Evolutionary conservation across 2,329 filamentous ascomycete genomes (phyloP), one percentile per base, ranked within the genome.

Genomic region (Cadophora sp.): DNA sequence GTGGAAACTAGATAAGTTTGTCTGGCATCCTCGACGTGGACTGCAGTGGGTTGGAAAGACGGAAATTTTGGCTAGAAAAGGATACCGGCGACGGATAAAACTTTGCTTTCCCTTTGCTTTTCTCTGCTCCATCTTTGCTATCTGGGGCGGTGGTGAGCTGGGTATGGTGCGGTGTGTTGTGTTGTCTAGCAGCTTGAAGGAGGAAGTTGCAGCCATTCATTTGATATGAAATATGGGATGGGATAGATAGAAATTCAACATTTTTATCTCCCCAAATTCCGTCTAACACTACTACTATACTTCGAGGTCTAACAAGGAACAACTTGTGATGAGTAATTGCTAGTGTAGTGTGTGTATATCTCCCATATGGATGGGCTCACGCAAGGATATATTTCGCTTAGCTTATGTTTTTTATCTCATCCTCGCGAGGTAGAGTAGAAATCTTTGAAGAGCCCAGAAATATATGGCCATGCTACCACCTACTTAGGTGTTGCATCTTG

Each of bases 31-130:
- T 30, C 6, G 43, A n/a, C 14, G n/a, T 8, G 18, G n/a, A n/a
- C 7, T 7, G 16, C 43, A 8, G 5, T n/a, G 18, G 24, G 24
- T 33, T 41, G 41, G 53, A 56, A 18, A 41, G n/a, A n/a, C n/a
- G n/a, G n/a, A n/a, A n/a, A n/a, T n/a, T n/a, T n/a, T n/a, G n/a
- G 24, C 53, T 41, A 56, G 53, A 56, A 18, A 41, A 24, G 33
- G 33, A 56, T 6, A 56, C 53, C 53, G 53, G 53, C 53, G 22
- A 56, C 53, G 33, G 53, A 22, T n/a, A 36, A 41, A 41, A 33
- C 16, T 30, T 53, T 18, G 2, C 18, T 20, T 39, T 22, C 14
- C n/a, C 14, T 33, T 33, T 53, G 14, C 5, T 14, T 55, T 8
- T 55, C 16, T 4, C 16, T 4, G 18, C 27, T 53, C 27, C 2